Evolutionary conservation across 371 early-diverging fungal species (phyloP), one percentile per base, ranked within the genome.

Genomic region (Mortierella sp.): DNA sequence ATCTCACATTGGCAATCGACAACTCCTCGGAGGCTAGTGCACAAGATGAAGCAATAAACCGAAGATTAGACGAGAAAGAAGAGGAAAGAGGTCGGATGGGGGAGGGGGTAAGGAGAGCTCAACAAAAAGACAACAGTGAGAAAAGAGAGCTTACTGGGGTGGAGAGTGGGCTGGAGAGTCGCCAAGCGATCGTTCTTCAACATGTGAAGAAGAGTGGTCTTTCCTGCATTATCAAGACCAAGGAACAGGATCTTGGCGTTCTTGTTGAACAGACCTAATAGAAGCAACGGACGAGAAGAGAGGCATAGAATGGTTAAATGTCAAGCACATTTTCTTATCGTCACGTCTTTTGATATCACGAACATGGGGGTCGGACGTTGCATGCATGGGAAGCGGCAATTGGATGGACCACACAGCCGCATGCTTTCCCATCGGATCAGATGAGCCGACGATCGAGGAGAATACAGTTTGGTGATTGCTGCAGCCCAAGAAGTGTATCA

Each of bases 221-320:
- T 99, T 66, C 99, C 99, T 65, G 99, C 99, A 88, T 99, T 99
- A 84, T 99, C 99, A 63, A 99, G 92, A 56, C 99, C 99, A 63
- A 99, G 90, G 88, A 99, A 99, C 55, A 99, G 90, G 80, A 99
- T 96, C 86, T 97, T 97, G 63, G 99, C 98, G 81, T 97, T 97
- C 89, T 98, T 98, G 86, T 98, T 97, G 79, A 96, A 87, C 74
- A 99, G 92, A 71, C 98, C 98, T 97, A 82, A n/a, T n/a, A n/a
- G 51, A 52, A 21, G 23, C 0, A 19, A 37, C n/a, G 21, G 48
- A 37, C 21, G 46, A 7, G 66, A 14, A 51, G 50, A 28, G 51
- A 11, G 57, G n/a, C 11, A 57, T 5, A 4, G 15, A 29, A 21
- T n/a, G 50, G 50, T 50, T 50, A 21, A 14, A 21, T 50, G 50